phyloP scores from a whole-genome alignment of 768 basidiomycete genomes.

The Boletellus sp. region DNA sequence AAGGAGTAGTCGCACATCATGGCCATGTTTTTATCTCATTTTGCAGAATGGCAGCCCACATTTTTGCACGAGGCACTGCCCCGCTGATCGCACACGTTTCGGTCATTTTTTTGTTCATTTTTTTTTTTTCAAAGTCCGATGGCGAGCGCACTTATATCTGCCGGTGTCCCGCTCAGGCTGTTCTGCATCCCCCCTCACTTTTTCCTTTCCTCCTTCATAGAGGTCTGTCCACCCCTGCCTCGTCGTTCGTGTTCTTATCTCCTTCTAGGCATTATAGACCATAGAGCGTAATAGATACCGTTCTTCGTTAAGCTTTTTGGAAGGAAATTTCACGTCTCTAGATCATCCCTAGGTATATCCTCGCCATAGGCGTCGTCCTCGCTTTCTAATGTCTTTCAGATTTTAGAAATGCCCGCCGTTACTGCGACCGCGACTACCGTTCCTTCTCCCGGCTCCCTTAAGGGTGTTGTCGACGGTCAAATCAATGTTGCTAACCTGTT shows the following conservation, averaged over 20 bases:
- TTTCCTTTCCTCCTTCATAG: slow-evolving; percentile 31
- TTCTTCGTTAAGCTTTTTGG: slow-evolving; percentile 53
- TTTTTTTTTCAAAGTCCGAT: slow-evolving; percentile 34
- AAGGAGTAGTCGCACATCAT: slow-evolving; percentile 25
- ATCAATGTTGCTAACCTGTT: slow-evolving; percentile 77
- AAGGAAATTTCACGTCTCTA: slow-evolving; percentile 35
- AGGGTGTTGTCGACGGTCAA: slow-evolving; percentile 61
- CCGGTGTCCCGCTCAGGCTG: not conserved
- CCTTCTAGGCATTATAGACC: slow-evolving; percentile 36
- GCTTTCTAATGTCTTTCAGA: slow-evolving; percentile 32
- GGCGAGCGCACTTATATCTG: slow-evolving; percentile 14
- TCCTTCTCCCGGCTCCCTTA: slow-evolving; percentile 68
- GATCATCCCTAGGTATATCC: slow-evolving; percentile 40
- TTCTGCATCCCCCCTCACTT: slow-evolving; percentile 33
- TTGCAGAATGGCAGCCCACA: slow-evolving; percentile 15
- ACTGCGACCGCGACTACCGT: slow-evolving; percentile 57
- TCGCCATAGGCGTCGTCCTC: not conserved
- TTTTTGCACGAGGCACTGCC: slow-evolving; percentile 9
- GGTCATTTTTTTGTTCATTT: not conserved
- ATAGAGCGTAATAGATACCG: slow-evolving; percentile 54
- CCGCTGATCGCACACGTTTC: not conserved
- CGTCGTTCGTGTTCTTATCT: not conserved
- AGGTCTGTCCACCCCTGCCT: slow-evolving; percentile 19
- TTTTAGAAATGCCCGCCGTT: slow-evolving; percentile 75
- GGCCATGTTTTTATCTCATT: slow-evolving; percentile 15